Evolutionary conservation across 106 monocot species (phyloP), one percentile per base, ranked within the genome.

Genomic region (Allium cepa): DNA sequence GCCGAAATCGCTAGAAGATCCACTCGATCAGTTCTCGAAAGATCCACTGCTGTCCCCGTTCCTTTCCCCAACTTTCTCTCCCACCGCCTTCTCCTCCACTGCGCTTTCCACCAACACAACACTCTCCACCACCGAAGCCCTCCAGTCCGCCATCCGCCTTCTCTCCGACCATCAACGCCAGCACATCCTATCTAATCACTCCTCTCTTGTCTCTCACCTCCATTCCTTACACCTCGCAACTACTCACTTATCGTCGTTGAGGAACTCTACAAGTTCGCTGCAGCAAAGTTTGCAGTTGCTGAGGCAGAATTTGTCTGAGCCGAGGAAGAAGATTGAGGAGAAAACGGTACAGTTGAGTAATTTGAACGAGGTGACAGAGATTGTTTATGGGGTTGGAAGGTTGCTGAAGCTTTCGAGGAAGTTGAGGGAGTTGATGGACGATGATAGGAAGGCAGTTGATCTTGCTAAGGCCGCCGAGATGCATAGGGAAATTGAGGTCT

Each of bases 41-140:
- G 93, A 97, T 69, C 97, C 93, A 11, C 62, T 87, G 53, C 84
- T 93, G 87, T 93, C 99, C 60, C 87, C 90, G 17, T 93, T 93
- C 79, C 84, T 93, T 60, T 92, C 99, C 52, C 81, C 89, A 4
- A 58, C 71, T 80, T 99, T 93, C 85, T 82, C 87, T 76, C 77
- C 87, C 49, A 71, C 90, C 57, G 68, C 56, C 58, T 99, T 93
- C 87, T 92, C 90, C 70, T 92, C 97, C 73, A 73, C 79, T 22
- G 87, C 92, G 6, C 83, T 99, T 67, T 81, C 80, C 73, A 84
- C 89, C 67, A 86, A 86, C 68, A 81, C 87, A 73, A 87, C 97
- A 26, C 84, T 85, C 61, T 73, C 89, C 58, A 86, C 86, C 67
- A 89, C 92, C 14, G 97, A 97, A 73, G 58, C 69, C 47, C 89